phyloP scores from a whole-genome alignment of 2,329 filamentous ascomycete genomes.

The Nigrograna mackinnonii region DNA sequence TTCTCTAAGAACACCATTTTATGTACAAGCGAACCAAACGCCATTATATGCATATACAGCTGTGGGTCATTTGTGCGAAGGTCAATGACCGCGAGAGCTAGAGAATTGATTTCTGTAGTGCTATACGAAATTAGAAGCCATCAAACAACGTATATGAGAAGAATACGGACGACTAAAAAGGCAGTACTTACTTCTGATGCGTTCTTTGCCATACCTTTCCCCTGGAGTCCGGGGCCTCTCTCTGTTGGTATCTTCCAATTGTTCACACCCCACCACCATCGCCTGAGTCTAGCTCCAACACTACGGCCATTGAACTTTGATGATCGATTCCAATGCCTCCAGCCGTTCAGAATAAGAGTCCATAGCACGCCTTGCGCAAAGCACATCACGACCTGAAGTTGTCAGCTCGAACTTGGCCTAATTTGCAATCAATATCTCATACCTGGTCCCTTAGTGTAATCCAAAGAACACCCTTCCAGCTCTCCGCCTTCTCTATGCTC shows the following conservation, averaged over 20 bases:
- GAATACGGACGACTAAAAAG: slow-evolving; percentile 31
- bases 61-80: too few relatives aligned
- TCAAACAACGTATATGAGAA: too few relatives aligned
- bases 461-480: slow-evolving; percentile 76
- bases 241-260: slow-evolving; percentile 66
- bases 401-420: slow-evolving; percentile 1
- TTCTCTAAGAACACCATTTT: too few relatives aligned
- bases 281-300: slow-evolving; percentile 74
- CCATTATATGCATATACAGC: too few relatives aligned
- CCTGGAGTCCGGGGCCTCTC: slow-evolving; percentile 19
- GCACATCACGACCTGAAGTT: slow-evolving; percentile 74
- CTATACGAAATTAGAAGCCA: too few relatives aligned
- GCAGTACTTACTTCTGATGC: slow-evolving; percentile 39
- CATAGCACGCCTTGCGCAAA: slow-evolving; percentile 87
- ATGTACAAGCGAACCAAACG: too few relatives aligned
- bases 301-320: slow-evolving; percentile 76
- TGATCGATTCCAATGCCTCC: slow-evolving; percentile 85
- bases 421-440: slow-evolving; percentile 23
- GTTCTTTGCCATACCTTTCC: slow-evolving; percentile 36
- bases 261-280: slow-evolving; percentile 96
- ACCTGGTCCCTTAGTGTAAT: slow-evolving; percentile 92
- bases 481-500: slow-evolving; percentile 79
- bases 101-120: too few relatives aligned
- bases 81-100: too few relatives aligned
- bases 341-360: slow-evolving; percentile 81